Conservation (phyloP, 2,329 filamentous ascomycete genomes). For the Chalara sp. region DNA sequence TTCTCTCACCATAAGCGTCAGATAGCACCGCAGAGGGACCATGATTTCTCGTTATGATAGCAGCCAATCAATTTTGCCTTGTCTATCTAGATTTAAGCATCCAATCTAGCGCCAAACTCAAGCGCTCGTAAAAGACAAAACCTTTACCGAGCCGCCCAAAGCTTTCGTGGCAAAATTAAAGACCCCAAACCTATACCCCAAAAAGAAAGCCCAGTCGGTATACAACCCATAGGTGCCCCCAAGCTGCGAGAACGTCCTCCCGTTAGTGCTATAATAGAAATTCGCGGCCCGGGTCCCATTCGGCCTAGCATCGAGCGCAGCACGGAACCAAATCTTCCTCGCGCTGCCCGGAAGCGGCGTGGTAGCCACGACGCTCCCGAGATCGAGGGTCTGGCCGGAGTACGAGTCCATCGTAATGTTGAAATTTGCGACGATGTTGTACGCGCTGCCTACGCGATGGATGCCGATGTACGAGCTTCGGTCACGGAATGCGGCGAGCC, state of each 20-base stretch:
- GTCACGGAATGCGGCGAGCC: constrained; percentile 47
- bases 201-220: constrained; percentile 39
- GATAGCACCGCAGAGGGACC: too few relatives aligned
- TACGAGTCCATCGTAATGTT: constrained; percentile 25
- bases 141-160: constrained; percentile 29
- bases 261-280: constrained; percentile 39
- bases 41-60: too few relatives aligned
- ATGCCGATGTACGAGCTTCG: constrained; percentile 47
- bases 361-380: constrained; percentile 23
- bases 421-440: constrained; percentile 25
- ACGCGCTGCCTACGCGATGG: constrained; percentile 28
- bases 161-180: constrained; percentile 41
- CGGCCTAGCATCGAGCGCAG: constrained; percentile 30
- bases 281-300: constrained; percentile 22
- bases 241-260: constrained; percentile 29
- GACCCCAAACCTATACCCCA: constrained; percentile 42
- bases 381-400: constrained; percentile 27
- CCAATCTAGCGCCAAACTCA: too few relatives aligned
- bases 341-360: constrained; percentile 9
- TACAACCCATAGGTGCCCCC: constrained; percentile 28
- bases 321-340: constrained; percentile 30
- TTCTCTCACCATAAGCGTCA: too few relatives aligned
- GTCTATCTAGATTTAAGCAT: too few relatives aligned
- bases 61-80: too few relatives aligned
- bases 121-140: neutral